A percentile compares a stretch with the other conserved stretches of the same genome.
phyloP scores from a whole-genome alignment of 2,329 filamentous ascomycete genomes.

The Westerdykella ornata region DNA sequence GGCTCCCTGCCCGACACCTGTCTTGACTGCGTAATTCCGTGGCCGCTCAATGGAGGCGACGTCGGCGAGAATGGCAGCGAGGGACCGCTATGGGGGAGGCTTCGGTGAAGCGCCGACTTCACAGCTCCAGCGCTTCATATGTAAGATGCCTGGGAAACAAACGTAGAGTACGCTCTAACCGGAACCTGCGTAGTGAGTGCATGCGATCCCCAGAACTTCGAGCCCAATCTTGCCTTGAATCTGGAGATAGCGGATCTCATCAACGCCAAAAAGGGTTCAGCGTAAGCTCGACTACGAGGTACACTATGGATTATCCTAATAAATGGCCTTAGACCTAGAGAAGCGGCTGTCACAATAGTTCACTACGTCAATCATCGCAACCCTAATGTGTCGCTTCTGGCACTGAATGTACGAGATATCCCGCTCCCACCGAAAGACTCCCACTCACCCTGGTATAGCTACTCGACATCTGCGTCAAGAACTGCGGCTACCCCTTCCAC shows the following conservation, averaged over 20 bases:
- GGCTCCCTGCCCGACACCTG: too few species aligned
- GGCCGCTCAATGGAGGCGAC: slow-evolving; percentile 68
- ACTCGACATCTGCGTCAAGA: slow-evolving; percentile 98
- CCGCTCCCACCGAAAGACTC: slow-evolving; percentile 1
- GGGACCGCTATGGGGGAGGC: slow-evolving; percentile 78
- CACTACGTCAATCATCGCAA: slow-evolving; percentile 95
- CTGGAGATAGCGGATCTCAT: slow-evolving; percentile 95
- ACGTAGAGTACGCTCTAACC: slow-evolving; percentile 8
- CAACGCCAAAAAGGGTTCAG: slow-evolving; percentile 93
- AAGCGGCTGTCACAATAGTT: slow-evolving; percentile 89
- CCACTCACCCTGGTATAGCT: slow-evolving; percentile 47
- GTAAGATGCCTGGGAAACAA: slow-evolving; percentile 36
- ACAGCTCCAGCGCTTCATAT: slow-evolving; percentile 89
- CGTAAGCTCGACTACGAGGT: slow-evolving; percentile 43
- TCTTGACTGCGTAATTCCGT: too few species aligned
- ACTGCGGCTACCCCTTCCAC: slow-evolving; percentile 98
- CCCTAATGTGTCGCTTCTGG: slow-evolving; percentile 85
- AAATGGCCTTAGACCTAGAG: slow-evolving; percentile 58
- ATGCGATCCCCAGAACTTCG: slow-evolving; percentile 94
- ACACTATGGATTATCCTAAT: slow-evolving; percentile 12
- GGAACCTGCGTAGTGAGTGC: slow-evolving; percentile 59
- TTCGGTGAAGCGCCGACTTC: slow-evolving; percentile 72
- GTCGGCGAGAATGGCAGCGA: slow-evolving; percentile 87
- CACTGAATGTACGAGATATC: slow-evolving; percentile 56
- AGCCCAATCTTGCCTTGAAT: slow-evolving; percentile 92